phyloP scores from a whole-genome alignment of 1,284 basidiomycete species.

The Marasmius sp. region DNA sequence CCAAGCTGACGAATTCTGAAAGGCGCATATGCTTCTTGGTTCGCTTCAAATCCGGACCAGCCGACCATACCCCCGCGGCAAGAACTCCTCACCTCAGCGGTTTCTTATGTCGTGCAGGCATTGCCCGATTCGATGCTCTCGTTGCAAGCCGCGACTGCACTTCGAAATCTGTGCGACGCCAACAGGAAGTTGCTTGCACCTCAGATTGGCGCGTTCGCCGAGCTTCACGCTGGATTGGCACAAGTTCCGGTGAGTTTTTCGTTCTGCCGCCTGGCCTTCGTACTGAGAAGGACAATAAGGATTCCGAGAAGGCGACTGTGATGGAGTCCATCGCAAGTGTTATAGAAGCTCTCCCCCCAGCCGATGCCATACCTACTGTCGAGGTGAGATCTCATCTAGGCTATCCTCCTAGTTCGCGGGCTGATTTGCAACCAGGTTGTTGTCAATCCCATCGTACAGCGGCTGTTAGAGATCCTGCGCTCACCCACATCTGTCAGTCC shows the following conservation, averaged over 20 bases:
- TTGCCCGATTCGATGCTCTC: conserved; percentile 66
- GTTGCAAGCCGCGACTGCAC: conserved; percentile 73
- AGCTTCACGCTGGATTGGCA: conserved; percentile 74
- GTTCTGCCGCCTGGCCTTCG: not conserved
- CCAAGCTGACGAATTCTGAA: conserved; percentile 1
- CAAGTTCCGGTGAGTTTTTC: conserved; percentile 63
- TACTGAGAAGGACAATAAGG: conserved; percentile 38
- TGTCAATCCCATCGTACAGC: conserved; percentile 72
- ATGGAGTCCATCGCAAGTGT: conserved; percentile 89
- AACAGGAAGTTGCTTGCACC: conserved; percentile 78
- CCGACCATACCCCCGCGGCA: conserved; percentile 29
- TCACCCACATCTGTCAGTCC: conserved; percentile 48
- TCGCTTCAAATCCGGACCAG: conserved; percentile 48
- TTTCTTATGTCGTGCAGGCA: conserved; percentile 74
- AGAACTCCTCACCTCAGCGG: conserved; percentile 54
- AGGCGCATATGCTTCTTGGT: conserved; percentile 89
- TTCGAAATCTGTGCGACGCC: conserved; percentile 84
- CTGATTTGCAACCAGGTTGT: conserved; percentile 54
- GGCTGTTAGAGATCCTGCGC: conserved; percentile 61
- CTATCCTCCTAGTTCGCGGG: conserved; percentile 3
- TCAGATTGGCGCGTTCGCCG: conserved; percentile 82
- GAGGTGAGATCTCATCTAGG: conserved; percentile 44
- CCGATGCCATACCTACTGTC: conserved; percentile 76
- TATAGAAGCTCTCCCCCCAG: conserved; percentile 80
- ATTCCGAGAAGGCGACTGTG: conserved; percentile 86